Evolutionary conservation across 139 green algal genomes (phyloP).

Genomic region (Astrephomene gubernaculifera): DNA sequence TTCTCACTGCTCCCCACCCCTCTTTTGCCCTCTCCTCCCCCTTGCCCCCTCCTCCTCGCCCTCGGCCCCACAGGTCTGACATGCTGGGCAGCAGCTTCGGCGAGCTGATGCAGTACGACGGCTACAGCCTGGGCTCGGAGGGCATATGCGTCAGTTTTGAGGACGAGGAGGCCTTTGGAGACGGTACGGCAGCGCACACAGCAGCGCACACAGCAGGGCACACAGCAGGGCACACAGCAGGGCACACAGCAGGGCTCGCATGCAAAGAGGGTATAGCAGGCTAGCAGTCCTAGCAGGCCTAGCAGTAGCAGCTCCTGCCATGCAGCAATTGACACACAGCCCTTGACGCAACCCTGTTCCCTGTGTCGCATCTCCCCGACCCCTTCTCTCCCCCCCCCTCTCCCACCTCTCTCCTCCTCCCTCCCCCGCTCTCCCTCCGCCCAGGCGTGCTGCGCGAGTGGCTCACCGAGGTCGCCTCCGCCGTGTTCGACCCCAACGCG

Average conservation of each 20-base stretch:
- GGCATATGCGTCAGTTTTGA: constrained; percentile 32
- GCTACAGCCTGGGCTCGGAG: background rate
- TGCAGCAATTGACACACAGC: too few relatives aligned
- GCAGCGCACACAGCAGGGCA: too few relatives aligned
- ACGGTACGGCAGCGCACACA: constrained; percentile 33
- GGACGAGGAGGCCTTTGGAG: constrained; percentile 23
- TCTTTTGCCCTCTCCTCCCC: background rate
- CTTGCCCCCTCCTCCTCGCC: background rate
- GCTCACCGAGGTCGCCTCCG: constrained; percentile 29
- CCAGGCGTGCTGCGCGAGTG: constrained; percentile 43
- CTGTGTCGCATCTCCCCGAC: too few relatives aligned
- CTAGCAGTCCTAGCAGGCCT: too few relatives aligned
- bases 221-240: too few relatives aligned
- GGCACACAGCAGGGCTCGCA: too few relatives aligned
- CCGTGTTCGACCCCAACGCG: constrained; percentile 31
- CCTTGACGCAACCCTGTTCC: too few relatives aligned
- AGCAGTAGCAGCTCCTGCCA: too few relatives aligned
- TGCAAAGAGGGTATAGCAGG: too few relatives aligned
- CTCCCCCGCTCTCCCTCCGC: background rate
- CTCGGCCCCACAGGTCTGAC: constrained; percentile 17
- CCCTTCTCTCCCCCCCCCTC: background rate
- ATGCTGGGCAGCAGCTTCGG: constrained; percentile 13
- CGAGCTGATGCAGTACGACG: constrained; percentile 36
- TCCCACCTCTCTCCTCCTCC: background rate
- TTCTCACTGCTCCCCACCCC: background rate